A percentile compares a stretch with the other conserved stretches of the same genome.
phyloP scores from a whole-genome alignment of 441 rosid species.

The Heliophila coronopifolia region DNA sequence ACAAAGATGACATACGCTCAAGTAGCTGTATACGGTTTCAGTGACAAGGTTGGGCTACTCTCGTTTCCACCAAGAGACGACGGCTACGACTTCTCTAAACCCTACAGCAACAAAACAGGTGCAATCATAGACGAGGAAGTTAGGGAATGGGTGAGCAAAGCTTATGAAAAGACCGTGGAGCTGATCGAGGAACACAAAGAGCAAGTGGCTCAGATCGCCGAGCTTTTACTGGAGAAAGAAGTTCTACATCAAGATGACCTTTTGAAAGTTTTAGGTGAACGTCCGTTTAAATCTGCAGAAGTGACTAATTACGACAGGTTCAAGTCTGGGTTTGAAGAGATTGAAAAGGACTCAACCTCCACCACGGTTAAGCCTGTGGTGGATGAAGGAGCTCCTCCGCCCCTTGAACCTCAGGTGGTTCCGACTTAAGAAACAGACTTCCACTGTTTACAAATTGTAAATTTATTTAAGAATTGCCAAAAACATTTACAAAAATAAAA shows the following conservation, averaged over 20 bases:
- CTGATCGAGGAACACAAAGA: conserved; percentile 51
- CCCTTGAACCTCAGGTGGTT: conserved; percentile 57
- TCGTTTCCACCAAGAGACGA: conserved; percentile 64
- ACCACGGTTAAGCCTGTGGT: conserved; percentile 29
- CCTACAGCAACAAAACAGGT: conserved; percentile 68
- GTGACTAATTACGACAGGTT: conserved; percentile 55
- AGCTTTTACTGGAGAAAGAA: conserved; percentile 59
- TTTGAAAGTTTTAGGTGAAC: conserved; percentile 48
- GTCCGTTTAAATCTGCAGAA: conserved; percentile 52
- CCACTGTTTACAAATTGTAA: conserved; percentile 30
- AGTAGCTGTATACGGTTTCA: conserved; percentile 69
- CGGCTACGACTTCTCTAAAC: conserved; percentile 50
- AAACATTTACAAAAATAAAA: not conserved
- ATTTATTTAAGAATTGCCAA: conserved; percentile 22
- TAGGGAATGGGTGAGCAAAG: conserved; percentile 60
- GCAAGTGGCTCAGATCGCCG: conserved; percentile 54
- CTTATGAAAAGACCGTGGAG: conserved; percentile 43
- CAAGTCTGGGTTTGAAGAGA: conserved; percentile 48
- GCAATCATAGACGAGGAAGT: conserved; percentile 59
- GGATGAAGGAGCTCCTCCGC: conserved; percentile 48
- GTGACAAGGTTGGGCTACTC: conserved; percentile 66
- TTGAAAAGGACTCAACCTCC: conserved; percentile 8
- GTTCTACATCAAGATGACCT: conserved; percentile 67
- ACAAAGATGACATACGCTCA: conserved; percentile 74
- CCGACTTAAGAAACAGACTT: conserved; percentile 30